These are phyloP conservation scores for Pseudogymnoascus pannorum DNA, from an alignment of 2,329 filamentous ascomycete genomes.

Conservation along the genomic window DNA sequence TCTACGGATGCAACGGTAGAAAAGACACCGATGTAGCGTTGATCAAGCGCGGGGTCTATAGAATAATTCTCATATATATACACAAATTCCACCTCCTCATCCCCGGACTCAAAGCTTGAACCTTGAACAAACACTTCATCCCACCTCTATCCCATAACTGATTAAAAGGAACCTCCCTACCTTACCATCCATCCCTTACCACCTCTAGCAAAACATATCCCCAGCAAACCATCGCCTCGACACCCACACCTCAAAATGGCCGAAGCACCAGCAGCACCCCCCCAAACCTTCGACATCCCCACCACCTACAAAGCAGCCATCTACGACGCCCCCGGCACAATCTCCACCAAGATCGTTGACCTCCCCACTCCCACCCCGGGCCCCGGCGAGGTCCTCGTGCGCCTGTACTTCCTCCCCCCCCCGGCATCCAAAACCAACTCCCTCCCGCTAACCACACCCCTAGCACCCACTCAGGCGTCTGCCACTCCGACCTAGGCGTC, in stretches of 20 bases:
- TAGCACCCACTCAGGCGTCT: constrained; percentile 56
- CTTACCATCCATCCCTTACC: background rate
- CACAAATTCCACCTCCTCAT: background rate
- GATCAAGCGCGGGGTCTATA: background rate
- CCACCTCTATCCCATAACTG: background rate
- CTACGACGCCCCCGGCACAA: constrained; percentile 57
- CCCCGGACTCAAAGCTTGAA: background rate
- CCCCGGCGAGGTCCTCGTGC: constrained; percentile 53
- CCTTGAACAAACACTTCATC: background rate
- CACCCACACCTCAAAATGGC: constrained; percentile 19
- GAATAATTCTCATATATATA: background rate
- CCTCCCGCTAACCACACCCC: background rate
- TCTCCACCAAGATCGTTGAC: constrained; percentile 57
- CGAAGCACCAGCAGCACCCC: constrained; percentile 15
- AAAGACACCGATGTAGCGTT: background rate
- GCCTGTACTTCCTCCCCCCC: constrained; percentile 39
- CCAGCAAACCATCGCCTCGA: background rate
- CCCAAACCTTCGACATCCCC: constrained; percentile 36
- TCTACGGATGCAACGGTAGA: background rate
- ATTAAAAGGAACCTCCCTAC: background rate
- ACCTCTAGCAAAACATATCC: background rate
- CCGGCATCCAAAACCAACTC: background rate
- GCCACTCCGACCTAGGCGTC: constrained; percentile 54
- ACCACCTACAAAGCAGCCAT: constrained; percentile 56
- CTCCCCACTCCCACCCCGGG: constrained; percentile 59